phyloP scores from a whole-genome alignment of 306 rosid species.

The Cercis canadensis region DNA sequence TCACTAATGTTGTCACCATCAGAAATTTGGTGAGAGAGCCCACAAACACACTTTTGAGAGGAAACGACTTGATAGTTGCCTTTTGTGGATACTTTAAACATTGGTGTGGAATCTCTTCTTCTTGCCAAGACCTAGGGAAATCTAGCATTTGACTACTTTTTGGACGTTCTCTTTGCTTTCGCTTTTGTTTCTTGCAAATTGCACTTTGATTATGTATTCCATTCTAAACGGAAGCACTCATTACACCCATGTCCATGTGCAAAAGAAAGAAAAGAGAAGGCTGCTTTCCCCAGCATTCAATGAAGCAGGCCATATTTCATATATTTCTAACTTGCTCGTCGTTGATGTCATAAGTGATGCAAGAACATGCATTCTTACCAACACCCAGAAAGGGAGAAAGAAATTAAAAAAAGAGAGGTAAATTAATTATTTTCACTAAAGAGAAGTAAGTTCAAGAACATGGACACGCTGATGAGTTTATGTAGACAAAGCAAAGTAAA shows the following conservation, averaged over 20 bases:
- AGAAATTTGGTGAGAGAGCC: slow-evolving; percentile 47
- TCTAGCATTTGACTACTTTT: slow-evolving; percentile 63
- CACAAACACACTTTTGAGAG: slow-evolving; percentile 31
- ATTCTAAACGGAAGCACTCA: slow-evolving; percentile 33
- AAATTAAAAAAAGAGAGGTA: too few relatives aligned
- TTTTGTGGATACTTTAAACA: slow-evolving; percentile 46
- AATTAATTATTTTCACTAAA: too few relatives aligned
- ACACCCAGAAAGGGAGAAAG: not conserved
- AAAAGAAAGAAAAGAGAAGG: too few relatives aligned
- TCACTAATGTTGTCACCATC: slow-evolving; percentile 45
- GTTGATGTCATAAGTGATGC: slow-evolving; percentile 12
- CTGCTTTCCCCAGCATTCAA: slow-evolving; percentile 3
- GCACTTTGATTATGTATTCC: slow-evolving; percentile 35
- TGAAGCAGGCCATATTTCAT: not conserved
- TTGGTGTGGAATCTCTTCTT: slow-evolving; percentile 40
- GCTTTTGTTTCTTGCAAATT: too few relatives aligned
- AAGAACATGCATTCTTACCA: not conserved
- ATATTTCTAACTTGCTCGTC: slow-evolving; percentile 29
- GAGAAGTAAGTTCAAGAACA: too few relatives aligned
- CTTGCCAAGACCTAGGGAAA: too few relatives aligned
- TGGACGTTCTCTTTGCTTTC: slow-evolving; percentile 47
- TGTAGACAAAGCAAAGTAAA: slow-evolving; percentile 2
- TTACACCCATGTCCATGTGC: too few relatives aligned
- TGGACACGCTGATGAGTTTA: too few relatives aligned
- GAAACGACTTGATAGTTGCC: slow-evolving; percentile 35